Evolutionary conservation across 2,329 filamentous ascomycete species (phyloP), one percentile per base, ranked within the genome.

Genomic region (Fusarium globosum): DNA sequence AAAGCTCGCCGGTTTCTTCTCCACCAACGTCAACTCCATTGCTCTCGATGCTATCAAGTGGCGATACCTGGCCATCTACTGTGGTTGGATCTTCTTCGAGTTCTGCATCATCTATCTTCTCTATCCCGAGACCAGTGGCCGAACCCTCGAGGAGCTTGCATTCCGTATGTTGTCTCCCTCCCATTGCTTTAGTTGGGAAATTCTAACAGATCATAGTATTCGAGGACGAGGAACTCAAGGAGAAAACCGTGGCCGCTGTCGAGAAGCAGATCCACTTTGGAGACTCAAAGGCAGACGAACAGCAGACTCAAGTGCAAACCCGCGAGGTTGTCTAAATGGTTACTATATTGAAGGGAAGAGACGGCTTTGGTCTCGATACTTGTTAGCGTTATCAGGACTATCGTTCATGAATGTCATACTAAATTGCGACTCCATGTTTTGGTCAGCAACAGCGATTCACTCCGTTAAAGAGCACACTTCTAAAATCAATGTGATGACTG

Each of bases 71-170:
- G 82, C 83, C 35, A 83, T 84, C 15, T 86, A 85, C 69, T 83
- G 82, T 71, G 82, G 81, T 35, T 86, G 84, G 79, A 79, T 86
- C 18, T 77, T 79, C 4, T 82, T 85, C 41, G 83, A 86, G 74
- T 79, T 85, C 45, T 61, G 52, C 33, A 74, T 82, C 90, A 92
- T 96, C 57, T 96, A 91, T 83, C 93, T 95, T 82, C 87, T 95
- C 72, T 97, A 96, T 80, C 94, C 94, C 15, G 94, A 97, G 83
- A 97, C 94, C 1, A 92, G 92, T 69, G 94, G 75, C 23, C 73
- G 94, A 68, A 91, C 93, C 59, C 85, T 96, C 30, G 93, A 96
- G 84, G 94, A 96, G 57, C 77, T 85, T 51, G 74, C 82, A 4
- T 84, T 85, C 75, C 74, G 83, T 85, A 80, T 76, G 83, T 81